Conservation (phyloP, 768 basidiomycete genomes). For the Auriscalpium microsporum region DNA sequence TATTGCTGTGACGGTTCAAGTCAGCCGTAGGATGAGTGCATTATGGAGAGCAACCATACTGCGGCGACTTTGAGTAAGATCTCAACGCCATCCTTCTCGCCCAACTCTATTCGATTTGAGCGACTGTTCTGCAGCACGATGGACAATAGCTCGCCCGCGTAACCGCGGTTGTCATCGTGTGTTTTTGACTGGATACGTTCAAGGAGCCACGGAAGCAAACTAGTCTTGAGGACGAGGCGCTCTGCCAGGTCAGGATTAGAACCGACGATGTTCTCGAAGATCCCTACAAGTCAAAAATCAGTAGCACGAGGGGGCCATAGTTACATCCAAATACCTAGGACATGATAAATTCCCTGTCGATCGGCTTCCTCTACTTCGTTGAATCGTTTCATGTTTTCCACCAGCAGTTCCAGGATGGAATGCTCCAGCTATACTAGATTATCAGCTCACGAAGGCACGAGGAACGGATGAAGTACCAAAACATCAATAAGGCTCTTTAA, state of each 20-base stretch:
- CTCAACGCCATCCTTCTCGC: conserved; percentile 74
- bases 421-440: conserved; percentile 54
- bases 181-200: conserved; percentile 60
- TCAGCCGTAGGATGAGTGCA: background rate
- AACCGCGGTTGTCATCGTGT: conserved; percentile 87
- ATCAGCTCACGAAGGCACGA: background rate
- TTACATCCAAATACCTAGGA: conserved; percentile 50
- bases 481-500: conserved; percentile 68
- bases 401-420: conserved; percentile 79
- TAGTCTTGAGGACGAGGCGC: conserved; percentile 65
- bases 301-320: background rate
- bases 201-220: conserved; percentile 71
- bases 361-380: conserved; percentile 90
- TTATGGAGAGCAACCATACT: conserved; percentile 36
- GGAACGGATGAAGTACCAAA: conserved; percentile 45
- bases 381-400: conserved; percentile 81
- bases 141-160: conserved; percentile 89
- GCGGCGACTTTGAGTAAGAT: conserved; percentile 65
- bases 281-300: conserved; percentile 38
- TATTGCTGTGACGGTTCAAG: conserved; percentile 54
- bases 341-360: conserved; percentile 85
- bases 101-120: conserved; percentile 60
- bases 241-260: conserved; percentile 73
- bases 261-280: conserved; percentile 88
- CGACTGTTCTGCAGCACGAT: conserved; percentile 76